These are phyloP conservation scores for Persicaria tinctoria DNA, from an alignment of 148 eudicot genomes.

Conservation along the genomic window DNA sequence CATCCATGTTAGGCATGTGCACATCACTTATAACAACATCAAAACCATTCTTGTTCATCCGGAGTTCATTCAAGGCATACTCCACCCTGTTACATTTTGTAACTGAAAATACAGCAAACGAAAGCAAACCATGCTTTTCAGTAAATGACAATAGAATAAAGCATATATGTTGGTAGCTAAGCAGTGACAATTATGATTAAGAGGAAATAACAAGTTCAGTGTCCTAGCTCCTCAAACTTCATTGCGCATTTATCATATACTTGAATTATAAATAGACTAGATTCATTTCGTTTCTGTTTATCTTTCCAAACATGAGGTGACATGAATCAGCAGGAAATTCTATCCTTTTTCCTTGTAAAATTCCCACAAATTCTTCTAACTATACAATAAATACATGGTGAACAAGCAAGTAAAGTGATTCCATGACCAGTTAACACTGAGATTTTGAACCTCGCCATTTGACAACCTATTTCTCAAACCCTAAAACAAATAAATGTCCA, in stretches of 20 bases:
- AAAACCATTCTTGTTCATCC: slow-evolving; percentile 78
- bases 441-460: neutral
- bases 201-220: neutral
- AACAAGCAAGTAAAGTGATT: neutral
- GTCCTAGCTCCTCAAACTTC: neutral
- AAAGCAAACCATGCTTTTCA: neutral
- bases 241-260: neutral
- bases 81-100: slow-evolving; percentile 76
- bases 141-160: neutral
- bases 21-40: slow-evolving; percentile 98
- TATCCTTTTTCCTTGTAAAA: neutral
- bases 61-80: slow-evolving; percentile 57
- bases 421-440: neutral
- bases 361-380: neutral
- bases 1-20: slow-evolving; percentile 99
- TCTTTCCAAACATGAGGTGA: too few species aligned
- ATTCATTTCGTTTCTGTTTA: too few species aligned
- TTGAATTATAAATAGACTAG: neutral
- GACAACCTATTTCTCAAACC: neutral
- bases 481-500: neutral
- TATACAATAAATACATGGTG: neutral
- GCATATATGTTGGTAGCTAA: neutral
- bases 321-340: too few species aligned
- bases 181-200: too few species aligned
- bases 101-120: slow-evolving; percentile 34